Evolutionary conservation across 75 land plant genomes (phyloP).

Genomic region (Cryptomeria japonica): DNA sequence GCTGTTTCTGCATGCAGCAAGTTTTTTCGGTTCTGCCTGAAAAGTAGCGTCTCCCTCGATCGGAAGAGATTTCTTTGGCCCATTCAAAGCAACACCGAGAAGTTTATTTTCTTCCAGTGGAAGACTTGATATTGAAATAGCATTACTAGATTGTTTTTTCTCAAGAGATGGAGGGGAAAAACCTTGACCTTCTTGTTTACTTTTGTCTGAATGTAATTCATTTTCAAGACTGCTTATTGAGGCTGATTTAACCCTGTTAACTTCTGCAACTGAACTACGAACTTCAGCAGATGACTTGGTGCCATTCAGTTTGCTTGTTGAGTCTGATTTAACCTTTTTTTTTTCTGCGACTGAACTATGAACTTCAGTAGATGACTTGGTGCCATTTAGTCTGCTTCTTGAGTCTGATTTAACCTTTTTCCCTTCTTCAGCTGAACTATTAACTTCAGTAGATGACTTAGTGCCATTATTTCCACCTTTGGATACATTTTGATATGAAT

Average conservation of each 20-base stretch:
- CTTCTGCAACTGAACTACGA: neutral
- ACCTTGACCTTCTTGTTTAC: neutral
- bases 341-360: neutral
- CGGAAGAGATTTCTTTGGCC: constrained; percentile 86
- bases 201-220: constrained; percentile 5
- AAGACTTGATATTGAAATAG: constrained; percentile 21
- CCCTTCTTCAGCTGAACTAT: neutral
- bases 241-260: neutral
- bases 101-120: constrained; percentile 78
- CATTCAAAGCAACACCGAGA: constrained; percentile 93
- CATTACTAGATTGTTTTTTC: constrained; percentile 8
- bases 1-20: constrained; percentile 25
- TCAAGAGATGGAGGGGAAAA: constrained; percentile 16
- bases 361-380: neutral
- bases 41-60: constrained; percentile 58
- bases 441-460: neutral
- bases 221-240: neutral
- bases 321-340: constrained; percentile 6
- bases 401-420: neutral
- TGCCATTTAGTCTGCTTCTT: neutral
- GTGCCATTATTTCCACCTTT: neutral
- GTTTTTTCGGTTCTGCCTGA: constrained; percentile 28
- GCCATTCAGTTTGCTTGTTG: neutral
- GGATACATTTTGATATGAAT: neutral
- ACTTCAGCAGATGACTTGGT: neutral